phyloP scores from a whole-genome alignment of 306 rosid genomes.

The Hippophae rhamnoides region DNA sequence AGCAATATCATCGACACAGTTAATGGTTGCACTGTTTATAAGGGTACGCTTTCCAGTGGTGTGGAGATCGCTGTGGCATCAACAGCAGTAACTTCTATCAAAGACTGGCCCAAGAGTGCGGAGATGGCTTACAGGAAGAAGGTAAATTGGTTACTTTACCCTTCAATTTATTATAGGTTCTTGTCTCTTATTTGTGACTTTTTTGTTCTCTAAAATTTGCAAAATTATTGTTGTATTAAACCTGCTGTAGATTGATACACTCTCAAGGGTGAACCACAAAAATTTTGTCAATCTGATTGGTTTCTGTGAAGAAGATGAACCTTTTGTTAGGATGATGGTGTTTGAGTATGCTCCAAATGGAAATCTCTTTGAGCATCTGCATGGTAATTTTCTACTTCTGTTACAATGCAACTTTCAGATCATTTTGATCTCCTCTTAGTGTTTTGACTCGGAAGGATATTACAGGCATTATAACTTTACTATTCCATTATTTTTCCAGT shows the following conservation, averaged over 20 bases:
- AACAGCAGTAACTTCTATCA: slow-evolving; percentile 32
- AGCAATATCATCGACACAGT: slow-evolving; percentile 58
- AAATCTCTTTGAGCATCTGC: slow-evolving; percentile 65
- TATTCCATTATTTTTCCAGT: slow-evolving; percentile 32
- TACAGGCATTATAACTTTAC: neutral
- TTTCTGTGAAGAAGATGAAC: slow-evolving; percentile 80
- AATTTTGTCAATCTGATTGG: slow-evolving; percentile 89
- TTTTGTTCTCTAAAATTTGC: neutral
- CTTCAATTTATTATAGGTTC: slow-evolving; percentile 4
- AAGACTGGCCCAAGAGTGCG: slow-evolving; percentile 66
- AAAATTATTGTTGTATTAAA: slow-evolving; percentile 9
- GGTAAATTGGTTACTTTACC: slow-evolving; percentile 32
- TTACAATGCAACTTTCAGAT: neutral
- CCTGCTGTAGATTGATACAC: slow-evolving; percentile 52
- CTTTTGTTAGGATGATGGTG: slow-evolving; percentile 85
- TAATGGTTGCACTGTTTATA: slow-evolving; percentile 45
- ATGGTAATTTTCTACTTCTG: slow-evolving; percentile 40
- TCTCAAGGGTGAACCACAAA: slow-evolving; percentile 85
- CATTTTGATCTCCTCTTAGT: slow-evolving; percentile 5
- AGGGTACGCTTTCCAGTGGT: slow-evolving; percentile 89
- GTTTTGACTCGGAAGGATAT: slow-evolving; percentile 5
- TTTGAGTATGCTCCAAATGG: slow-evolving; percentile 95
- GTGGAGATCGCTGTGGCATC: slow-evolving; percentile 93
- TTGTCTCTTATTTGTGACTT: neutral
- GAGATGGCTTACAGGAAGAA: slow-evolving; percentile 58